Evolutionary conservation across 371 early-diverging fungal species (phyloP).

Genomic region (Mucor circinelloides): DNA sequence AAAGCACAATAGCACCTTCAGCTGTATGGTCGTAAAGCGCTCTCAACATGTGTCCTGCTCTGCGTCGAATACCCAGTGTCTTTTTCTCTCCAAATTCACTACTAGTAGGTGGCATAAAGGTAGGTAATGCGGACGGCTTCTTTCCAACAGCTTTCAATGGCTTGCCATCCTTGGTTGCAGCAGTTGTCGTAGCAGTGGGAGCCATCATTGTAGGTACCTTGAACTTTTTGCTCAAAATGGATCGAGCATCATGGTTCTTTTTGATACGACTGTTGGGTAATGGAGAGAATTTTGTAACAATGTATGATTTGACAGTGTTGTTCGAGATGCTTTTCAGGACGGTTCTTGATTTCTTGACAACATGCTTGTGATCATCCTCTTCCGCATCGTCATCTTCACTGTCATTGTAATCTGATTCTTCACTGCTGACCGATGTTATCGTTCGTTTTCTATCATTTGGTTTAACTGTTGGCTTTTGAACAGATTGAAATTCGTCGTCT

Average conservation of each 20-base stretch:
- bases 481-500: slow-evolving; percentile 6
- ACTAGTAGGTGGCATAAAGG: background rate
- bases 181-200: no score
- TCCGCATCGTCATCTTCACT: background rate
- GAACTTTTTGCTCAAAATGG: slow-evolving; percentile 40
- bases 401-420: slow-evolving; percentile 31
- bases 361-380: slow-evolving; percentile 17
- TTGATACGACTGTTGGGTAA: slow-evolving; percentile 26
- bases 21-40: slow-evolving; percentile 86
- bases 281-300: background rate
- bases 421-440: background rate
- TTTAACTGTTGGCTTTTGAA: background rate
- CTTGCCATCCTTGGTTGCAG: background rate
- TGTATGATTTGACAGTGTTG: background rate
- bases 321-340: slow-evolving; percentile 19
- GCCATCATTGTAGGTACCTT: slow-evolving; percentile 33
- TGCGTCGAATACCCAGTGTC: slow-evolving; percentile 24
- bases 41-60: slow-evolving; percentile 27
- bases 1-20: slow-evolving; percentile 85
- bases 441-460: background rate
- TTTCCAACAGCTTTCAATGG: background rate
- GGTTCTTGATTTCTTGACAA: background rate
- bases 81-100: slow-evolving; percentile 15
- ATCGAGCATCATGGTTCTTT: slow-evolving; percentile 35
- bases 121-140: background rate